Evolutionary conservation across 768 basidiomycete species (phyloP), one percentile per base, ranked within the genome.

Genomic region (Phylloporus scabripes): DNA sequence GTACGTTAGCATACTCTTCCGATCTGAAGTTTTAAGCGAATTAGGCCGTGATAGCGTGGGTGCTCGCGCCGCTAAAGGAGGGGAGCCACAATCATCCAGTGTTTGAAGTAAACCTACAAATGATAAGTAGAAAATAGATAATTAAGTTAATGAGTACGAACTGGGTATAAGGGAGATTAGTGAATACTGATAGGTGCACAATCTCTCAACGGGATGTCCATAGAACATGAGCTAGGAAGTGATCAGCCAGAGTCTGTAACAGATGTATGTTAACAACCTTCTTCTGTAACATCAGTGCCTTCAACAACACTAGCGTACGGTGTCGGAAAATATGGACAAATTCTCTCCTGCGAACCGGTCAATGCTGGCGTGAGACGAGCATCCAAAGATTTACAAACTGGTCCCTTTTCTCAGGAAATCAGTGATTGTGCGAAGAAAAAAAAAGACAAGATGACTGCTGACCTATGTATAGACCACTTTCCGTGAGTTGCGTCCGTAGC

Each of bases 141-240:
- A 38, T n/a, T 7, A 18, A 8, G 36, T 21, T 24, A 7, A 5
- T 39, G 21, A 9, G 21, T 45, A 56, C 50, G 21, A 39, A 90
- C 91, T 88, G 9, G 95, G 95, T 52, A 98, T 77, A 7, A 98
- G 75, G 0, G 95, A 92, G 41, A 96, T 80, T n/a, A 98, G 75
- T 0, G 93, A 95, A 66, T 99, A 99, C 65, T 99, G 96, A 62
- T 92, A 97, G 21, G 93, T 97, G 71, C 95, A 97, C 17, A 99
- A 71, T 40, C 84, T 83, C 68, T 99, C 96, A 2, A 98, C 95
- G 0, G 95, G 95, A 61, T 95, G 91, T 6, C 94, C 94, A 60
- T 80, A 96, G 67, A 99, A 94, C 84, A 98, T 87, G 50, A 98
- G 87, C 92, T 95, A 61, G 43, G 5, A 23, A 31, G 21, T 12